Evolutionary conservation across 2,329 filamentous ascomycete genomes (phyloP), one percentile per base, ranked within the genome.

Genomic region (Diaporthe batatas): DNA sequence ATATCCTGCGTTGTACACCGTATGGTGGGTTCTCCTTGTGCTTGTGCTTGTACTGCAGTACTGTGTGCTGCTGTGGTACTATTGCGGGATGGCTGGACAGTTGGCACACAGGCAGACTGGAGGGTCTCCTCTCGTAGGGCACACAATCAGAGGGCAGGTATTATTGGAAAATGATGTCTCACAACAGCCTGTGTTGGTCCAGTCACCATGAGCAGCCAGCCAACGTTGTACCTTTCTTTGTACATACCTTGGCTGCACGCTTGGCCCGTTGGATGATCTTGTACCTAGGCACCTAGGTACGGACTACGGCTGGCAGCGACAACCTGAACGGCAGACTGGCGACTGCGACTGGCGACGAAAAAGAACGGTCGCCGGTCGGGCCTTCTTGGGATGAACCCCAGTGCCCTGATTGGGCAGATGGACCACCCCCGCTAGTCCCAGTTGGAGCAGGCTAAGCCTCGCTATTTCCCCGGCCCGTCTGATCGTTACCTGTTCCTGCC

Each of bases 401-500:
- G 62, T 34, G 21, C 62, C 44, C 44, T 65, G 62, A 65, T 65
- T 65, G 62, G 62, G 62, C n/a, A 8, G 29, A 12, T 12, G 14
- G 16, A 8, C 1, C 11, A 18, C 2, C 58, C 39, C 10, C 39
- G 47, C 62, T 67, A 67, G 6, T n/a, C 29, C 62, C 12, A 6
- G 6, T 23, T 39, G 32, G 47, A 6, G 4, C 21, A 51, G 6
- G 47, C 47, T 53, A 67, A 53, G 62, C 62, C 62, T 67, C 62
- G 47, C 62, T 67, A 67, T 53, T 53, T 53, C 62, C 44, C 62
- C 62, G 62, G 47, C 0, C 62, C 62, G 62, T 67, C 62, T 67
- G 62, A 67, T 67, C 62, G 29, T 67, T 67, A 12, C 62, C 47
- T 67, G 62, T 67, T 67, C 62, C 62, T 67, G 62, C 62, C 12